These are phyloP conservation scores for Clarireedia monteithiana DNA, from an alignment of 2,329 filamentous ascomycete species.

Conservation along the genomic window DNA sequence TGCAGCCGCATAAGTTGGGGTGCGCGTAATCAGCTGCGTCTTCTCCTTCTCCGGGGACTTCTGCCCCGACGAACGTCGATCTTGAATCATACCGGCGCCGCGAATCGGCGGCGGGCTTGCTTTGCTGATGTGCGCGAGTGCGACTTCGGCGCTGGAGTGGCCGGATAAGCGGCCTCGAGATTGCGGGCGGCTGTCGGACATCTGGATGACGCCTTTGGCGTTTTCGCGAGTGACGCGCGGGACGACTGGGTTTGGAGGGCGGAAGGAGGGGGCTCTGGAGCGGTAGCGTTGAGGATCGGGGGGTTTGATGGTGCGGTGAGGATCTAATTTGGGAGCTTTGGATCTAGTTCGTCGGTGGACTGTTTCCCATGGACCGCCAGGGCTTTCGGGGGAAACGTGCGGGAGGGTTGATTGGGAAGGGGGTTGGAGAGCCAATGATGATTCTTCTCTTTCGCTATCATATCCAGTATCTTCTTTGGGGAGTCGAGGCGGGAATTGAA, in stretches of 20 bases:
- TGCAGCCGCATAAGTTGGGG: constrained; percentile 29
- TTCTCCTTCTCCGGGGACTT: constrained; percentile 12
- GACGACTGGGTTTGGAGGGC: constrained; percentile 25
- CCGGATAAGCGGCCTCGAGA: constrained; percentile 24
- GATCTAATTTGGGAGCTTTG: constrained; percentile 23
- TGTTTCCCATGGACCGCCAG: constrained; percentile 22
- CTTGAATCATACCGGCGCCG: constrained; percentile 25
- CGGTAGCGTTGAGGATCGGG: constrained; percentile 37
- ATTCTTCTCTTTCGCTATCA: constrained; percentile 24
- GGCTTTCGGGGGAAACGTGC: constrained; percentile 8
- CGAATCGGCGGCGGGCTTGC: constrained; percentile 29
- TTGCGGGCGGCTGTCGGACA: constrained; percentile 12
- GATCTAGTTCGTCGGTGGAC: constrained; percentile 12
- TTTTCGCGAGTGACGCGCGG: constrained; percentile 21
- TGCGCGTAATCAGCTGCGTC: constrained; percentile 15
- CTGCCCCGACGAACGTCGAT: constrained; percentile 16
- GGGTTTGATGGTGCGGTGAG: constrained; percentile 36
- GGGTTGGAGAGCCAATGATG: constrained; percentile 16
- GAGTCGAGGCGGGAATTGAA: constrained; percentile 13
- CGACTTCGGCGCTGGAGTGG: constrained; percentile 34
- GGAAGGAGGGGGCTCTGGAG: constrained; percentile 34
- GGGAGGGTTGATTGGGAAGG: neutral
- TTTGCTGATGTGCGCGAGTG: constrained; percentile 36
- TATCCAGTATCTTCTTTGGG: constrained; percentile 23
- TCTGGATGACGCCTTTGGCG: constrained; percentile 20